Conservation (phyloP, 495 filamentous ascomycete species). For the Hyaloscypha finlandica region DNA sequence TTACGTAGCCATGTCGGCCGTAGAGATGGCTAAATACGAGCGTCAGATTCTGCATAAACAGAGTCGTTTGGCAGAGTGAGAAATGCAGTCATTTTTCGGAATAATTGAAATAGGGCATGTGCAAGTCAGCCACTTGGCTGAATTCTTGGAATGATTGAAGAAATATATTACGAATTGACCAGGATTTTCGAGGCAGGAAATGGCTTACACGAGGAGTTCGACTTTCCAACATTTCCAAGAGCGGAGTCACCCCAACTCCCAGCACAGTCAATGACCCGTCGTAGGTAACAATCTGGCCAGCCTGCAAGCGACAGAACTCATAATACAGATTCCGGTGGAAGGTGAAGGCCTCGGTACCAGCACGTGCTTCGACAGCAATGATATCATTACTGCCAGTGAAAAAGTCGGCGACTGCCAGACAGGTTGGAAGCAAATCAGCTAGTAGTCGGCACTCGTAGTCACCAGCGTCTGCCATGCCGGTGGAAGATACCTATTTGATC, state of each 20-base stretch:
- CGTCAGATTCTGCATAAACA: background rate
- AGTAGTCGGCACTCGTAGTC: background rate
- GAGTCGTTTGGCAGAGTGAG: slow-evolving; percentile 1
- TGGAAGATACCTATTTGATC: background rate
- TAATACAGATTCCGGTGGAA: background rate
- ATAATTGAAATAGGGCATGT: background rate
- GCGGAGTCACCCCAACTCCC: background rate
- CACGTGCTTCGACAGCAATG: background rate
- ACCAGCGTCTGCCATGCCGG: background rate
- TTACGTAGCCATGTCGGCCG: slow-evolving; percentile 2
- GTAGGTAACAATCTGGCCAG: background rate
- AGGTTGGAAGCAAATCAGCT: slow-evolving; percentile 2
- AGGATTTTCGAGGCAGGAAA: background rate
- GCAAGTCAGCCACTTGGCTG: background rate
- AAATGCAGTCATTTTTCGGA: slow-evolving; percentile 1
- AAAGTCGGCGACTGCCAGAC: slow-evolving; percentile 1
- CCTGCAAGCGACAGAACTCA: background rate
- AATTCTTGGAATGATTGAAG: slow-evolving; percentile 1
- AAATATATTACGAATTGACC: slow-evolving; percentile 3
- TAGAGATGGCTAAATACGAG: background rate
- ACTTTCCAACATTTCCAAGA: slow-evolving; percentile 1
- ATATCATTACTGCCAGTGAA: slow-evolving; percentile 1
- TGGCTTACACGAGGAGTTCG: slow-evolving; percentile 2
- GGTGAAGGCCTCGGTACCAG: background rate
- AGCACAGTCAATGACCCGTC: background rate